phyloP scores from a whole-genome alignment of 805 yeast genomes.

The Wickerhamomyces subpelliculosus region DNA sequence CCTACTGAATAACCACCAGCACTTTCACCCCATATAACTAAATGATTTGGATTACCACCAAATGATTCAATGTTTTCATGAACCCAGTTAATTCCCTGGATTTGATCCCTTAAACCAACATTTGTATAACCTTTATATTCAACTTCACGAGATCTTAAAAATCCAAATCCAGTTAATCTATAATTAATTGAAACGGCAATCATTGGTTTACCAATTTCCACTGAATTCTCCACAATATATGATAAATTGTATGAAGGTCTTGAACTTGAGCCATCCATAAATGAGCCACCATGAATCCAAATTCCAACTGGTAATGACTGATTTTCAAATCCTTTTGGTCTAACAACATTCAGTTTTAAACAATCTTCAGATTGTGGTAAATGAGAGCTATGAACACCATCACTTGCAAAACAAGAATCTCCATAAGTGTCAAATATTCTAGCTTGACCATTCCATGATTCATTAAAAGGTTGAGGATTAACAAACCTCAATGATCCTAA shows the following conservation, averaged over 20 bases:
- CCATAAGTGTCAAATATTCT: conserved; percentile 17
- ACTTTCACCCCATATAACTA: conserved; percentile 31
- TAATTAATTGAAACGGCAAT: conserved; percentile 31
- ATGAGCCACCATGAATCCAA: conserved; percentile 34
- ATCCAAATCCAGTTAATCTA: conserved; percentile 31
- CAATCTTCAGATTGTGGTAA: conserved; percentile 23
- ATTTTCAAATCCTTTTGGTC: conserved; percentile 12
- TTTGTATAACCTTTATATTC: conserved; percentile 22
- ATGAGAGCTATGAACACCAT: conserved; percentile 6
- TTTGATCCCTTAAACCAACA: conserved; percentile 29
- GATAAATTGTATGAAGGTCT: conserved; percentile 12
- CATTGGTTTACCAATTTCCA: conserved; percentile 15
- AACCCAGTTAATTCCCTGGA: conserved; percentile 29
- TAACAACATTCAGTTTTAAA: conserved; percentile 22
- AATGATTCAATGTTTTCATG: conserved; percentile 25
- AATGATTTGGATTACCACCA: conserved; percentile 29
- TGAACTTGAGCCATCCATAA: conserved; percentile 19
- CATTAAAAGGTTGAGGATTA: conserved; percentile 12
- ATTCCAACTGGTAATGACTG: conserved; percentile 23
- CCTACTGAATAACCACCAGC: conserved; percentile 27
- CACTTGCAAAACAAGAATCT: conserved; percentile 15
- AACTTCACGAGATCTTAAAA: conserved; percentile 20
- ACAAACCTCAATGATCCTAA: conserved; percentile 20
- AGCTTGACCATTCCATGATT: conserved; percentile 8
- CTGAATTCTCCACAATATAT: conserved; percentile 11